Evolutionary conservation across 371 early-diverging fungal genomes (phyloP), one percentile per base, ranked within the genome.

Genomic region (Mortierella sp.): DNA sequence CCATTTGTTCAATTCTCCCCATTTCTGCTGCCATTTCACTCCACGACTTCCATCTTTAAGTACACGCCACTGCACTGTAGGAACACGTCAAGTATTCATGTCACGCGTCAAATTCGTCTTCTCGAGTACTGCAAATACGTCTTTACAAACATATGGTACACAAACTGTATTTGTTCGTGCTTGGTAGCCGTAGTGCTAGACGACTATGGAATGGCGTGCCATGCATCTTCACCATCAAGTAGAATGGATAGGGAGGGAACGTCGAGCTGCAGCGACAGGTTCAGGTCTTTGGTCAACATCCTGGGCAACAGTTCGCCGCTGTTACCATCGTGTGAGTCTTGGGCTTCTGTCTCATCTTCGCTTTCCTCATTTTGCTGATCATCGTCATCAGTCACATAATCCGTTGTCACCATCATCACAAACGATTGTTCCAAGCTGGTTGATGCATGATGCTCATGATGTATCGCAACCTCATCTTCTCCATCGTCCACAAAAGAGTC

Each of bases 401-500:
- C 55, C 17, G 41, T 17, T 2, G 19, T 55, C 19, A 27, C 55
- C 55, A 55, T 55, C 55, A 55, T 43, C 24, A 55, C 43, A 55
- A 42, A 55, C 41, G 55, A 55, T 26, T 43, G 55, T n/a, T 55
- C 55, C 41, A 54, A 39, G 19, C 24, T 39, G 3, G 55, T 23
- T 12, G 43, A 41, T 3, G 43, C 21, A 3, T 17, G 39, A n/a
- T 17, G 44, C 15, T 26, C 21, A 15, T 27, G 21, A 15, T 59
- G 50, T 21, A 59, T 59, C 5, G 50, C 42, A 14, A 59, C 49
- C 9, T 59, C 60, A 26, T 59, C 60, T 9, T 59, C 60, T 4
- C 60, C 50, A 39, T 59, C 28, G 28, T 59, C 60, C 50, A 59
- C 42, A 28, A 43, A 26, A n/a, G 50, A 31, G n/a, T n/a, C n/a